Evolutionary conservation across 257 asterid species (phyloP).

Genomic region (Solanum tacnaense): DNA sequence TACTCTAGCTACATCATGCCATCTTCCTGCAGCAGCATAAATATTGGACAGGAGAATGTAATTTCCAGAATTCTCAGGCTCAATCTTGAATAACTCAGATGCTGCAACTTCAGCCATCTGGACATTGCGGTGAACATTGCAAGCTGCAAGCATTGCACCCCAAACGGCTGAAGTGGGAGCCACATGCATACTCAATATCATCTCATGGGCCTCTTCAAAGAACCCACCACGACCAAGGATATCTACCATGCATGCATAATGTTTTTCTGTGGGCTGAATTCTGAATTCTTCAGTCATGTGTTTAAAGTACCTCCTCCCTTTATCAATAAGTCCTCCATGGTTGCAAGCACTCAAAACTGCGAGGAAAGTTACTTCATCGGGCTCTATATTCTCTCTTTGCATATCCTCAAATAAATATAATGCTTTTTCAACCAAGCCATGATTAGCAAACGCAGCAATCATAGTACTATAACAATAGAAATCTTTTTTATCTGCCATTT

Average conservation of each 20-base stretch:
- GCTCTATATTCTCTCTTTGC: constrained; percentile 3
- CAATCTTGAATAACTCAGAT: constrained; percentile 1
- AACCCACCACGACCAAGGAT: constrained; percentile 4
- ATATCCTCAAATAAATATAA: neutral
- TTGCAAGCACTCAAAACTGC: constrained; percentile 5
- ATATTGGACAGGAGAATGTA: constrained; percentile 1
- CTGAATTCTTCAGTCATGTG: constrained; percentile 1
- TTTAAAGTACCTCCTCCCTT: constrained; percentile 3
- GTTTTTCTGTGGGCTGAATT: constrained; percentile 4
- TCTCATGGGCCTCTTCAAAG: neutral
- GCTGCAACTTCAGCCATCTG: constrained; percentile 12
- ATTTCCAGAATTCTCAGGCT: constrained; percentile 9
- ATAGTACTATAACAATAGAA: constrained; percentile 6
- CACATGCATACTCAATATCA: neutral
- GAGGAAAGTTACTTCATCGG: constrained; percentile 10
- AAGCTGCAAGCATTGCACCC: constrained; percentile 6
- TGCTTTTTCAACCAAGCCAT: neutral
- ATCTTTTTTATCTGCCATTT: neutral
- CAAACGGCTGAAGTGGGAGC: neutral
- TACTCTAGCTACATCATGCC: constrained; percentile 5
- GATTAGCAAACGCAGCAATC: constrained; percentile 6
- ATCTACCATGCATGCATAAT: constrained; percentile 6
- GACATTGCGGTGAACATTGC: constrained; percentile 1
- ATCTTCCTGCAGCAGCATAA: constrained; percentile 2
- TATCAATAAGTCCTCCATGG: constrained; percentile 2